These are phyloP conservation scores for Nitzschia sp. DNA, from an alignment of 108 stramenopile species.

Conservation along the genomic window DNA sequence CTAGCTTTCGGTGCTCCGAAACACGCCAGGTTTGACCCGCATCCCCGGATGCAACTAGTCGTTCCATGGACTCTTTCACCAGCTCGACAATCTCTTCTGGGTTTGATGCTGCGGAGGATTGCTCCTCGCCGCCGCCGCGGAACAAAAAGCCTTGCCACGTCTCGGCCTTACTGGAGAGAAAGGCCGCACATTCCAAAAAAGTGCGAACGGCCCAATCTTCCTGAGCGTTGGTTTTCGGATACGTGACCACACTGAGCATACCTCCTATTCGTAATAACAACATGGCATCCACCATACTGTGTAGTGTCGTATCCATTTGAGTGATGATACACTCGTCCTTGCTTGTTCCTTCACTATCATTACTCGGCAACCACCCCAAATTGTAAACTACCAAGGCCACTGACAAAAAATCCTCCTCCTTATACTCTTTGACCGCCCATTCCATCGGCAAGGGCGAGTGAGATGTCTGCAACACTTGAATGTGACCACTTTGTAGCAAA, in stretches of 20 bases:
- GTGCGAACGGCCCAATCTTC: slow-evolving; percentile 66
- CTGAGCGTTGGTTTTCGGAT: slow-evolving; percentile 60
- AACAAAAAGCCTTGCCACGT: slow-evolving; percentile 65
- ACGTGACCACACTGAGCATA: slow-evolving; percentile 73
- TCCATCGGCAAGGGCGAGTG: slow-evolving; percentile 46
- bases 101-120: neutral
- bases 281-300: slow-evolving; percentile 69
- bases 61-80: slow-evolving; percentile 37
- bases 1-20: slow-evolving; percentile 63
- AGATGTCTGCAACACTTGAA: slow-evolving; percentile 43
- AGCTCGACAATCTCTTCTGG: slow-evolving; percentile 3
- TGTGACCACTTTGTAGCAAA: neutral
- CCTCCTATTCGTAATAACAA: slow-evolving; percentile 69
- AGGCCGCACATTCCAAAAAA: slow-evolving; percentile 75
- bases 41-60: slow-evolving; percentile 37
- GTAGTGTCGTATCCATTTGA: slow-evolving; percentile 57
- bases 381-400: slow-evolving; percentile 83
- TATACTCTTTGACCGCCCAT: slow-evolving; percentile 2
- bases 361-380: slow-evolving; percentile 69
- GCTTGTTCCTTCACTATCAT: neutral
- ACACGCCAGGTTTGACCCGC: slow-evolving; percentile 62
- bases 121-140: neutral
- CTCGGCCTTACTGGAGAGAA: slow-evolving; percentile 56
- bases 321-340: slow-evolving; percentile 50
- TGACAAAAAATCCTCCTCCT: neutral